These are phyloP conservation scores for barrel medic (Medicago truncatula) DNA, from an alignment of 306 rosid species.

Conservation along the genomic window DNA sequence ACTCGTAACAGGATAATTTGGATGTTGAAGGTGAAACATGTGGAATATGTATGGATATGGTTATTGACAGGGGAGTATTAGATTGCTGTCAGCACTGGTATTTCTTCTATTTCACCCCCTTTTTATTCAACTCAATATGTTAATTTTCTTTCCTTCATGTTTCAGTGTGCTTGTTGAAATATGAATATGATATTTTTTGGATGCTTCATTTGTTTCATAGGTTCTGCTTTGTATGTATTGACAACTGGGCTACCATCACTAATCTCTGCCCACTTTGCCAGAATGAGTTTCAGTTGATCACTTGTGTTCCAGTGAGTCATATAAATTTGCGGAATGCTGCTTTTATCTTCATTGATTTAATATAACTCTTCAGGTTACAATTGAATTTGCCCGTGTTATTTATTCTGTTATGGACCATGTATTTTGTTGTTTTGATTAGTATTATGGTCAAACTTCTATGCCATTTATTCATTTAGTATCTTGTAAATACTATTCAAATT, in stretches of 20 bases:
- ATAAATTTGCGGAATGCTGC: slow-evolving; percentile 44
- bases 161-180: slow-evolving; percentile 21
- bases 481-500: slow-evolving; percentile 37
- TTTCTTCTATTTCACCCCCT: slow-evolving; percentile 30
- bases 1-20: slow-evolving; percentile 57
- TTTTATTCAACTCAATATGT: neutral
- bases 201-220: slow-evolving; percentile 52
- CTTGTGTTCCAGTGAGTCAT: slow-evolving; percentile 97
- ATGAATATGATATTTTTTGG: slow-evolving; percentile 35
- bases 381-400: slow-evolving; percentile 41
- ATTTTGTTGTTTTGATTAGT: slow-evolving; percentile 24
- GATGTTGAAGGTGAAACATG: slow-evolving; percentile 73
- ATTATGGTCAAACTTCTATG: slow-evolving; percentile 17
- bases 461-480: slow-evolving; percentile 29
- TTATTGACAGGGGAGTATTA: slow-evolving; percentile 89
- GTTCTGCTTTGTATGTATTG: slow-evolving; percentile 96
- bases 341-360: slow-evolving; percentile 48
- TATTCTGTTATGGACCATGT: slow-evolving; percentile 36
- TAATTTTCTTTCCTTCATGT: slow-evolving; percentile 6
- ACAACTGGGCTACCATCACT: slow-evolving; percentile 98
- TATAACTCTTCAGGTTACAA: slow-evolving; percentile 40
- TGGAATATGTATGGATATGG: slow-evolving; percentile 93
- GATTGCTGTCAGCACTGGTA: slow-evolving; percentile 99
- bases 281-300: slow-evolving; percentile 94
- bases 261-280: slow-evolving; percentile 99